A percentile compares a stretch with the other conserved stretches of the same genome.
phyloP scores from a whole-genome alignment of 2,329 filamentous ascomycete species.

The Xylaria multiplex region DNA sequence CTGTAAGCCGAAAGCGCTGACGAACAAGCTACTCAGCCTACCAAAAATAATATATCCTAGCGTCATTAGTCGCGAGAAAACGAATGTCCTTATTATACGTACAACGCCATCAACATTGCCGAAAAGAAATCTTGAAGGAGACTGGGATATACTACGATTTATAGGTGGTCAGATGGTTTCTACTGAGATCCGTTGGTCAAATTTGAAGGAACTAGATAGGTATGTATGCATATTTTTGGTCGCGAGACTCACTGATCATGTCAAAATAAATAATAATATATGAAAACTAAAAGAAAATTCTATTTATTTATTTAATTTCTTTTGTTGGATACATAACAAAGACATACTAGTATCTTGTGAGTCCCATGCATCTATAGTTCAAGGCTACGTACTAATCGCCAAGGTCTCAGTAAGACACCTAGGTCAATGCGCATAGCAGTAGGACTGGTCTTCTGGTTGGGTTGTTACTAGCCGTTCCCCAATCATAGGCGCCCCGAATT shows the following conservation, averaged over 20 bases:
- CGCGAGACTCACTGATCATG: not conserved
- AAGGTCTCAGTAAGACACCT: constrained; percentile 7
- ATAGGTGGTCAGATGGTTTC: constrained; percentile 19
- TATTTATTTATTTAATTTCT: not conserved
- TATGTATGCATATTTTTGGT: not conserved
- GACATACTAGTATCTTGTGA: not conserved
- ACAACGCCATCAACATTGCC: not conserved
- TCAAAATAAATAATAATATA: not conserved
- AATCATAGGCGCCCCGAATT: constrained; percentile 28
- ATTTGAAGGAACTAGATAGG: constrained; percentile 5
- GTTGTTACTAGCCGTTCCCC: not conserved
- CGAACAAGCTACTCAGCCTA: constrained; percentile 23
- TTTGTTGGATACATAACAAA: not conserved
- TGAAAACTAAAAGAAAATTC: not conserved
- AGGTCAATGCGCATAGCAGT: not conserved
- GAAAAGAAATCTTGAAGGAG: not conserved
- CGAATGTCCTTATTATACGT: not conserved
- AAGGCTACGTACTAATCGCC: constrained; percentile 4
- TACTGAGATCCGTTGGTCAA: not conserved
- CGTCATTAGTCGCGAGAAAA: constrained; percentile 4
- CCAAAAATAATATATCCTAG: constrained; percentile 23
- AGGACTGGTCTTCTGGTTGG: not conserved
- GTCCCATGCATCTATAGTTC: constrained; percentile 12
- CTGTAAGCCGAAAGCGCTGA: constrained; percentile 25
- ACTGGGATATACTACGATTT: not conserved